phyloP scores from a whole-genome alignment of 805 yeast species.

The Myxozyma sirexii region DNA sequence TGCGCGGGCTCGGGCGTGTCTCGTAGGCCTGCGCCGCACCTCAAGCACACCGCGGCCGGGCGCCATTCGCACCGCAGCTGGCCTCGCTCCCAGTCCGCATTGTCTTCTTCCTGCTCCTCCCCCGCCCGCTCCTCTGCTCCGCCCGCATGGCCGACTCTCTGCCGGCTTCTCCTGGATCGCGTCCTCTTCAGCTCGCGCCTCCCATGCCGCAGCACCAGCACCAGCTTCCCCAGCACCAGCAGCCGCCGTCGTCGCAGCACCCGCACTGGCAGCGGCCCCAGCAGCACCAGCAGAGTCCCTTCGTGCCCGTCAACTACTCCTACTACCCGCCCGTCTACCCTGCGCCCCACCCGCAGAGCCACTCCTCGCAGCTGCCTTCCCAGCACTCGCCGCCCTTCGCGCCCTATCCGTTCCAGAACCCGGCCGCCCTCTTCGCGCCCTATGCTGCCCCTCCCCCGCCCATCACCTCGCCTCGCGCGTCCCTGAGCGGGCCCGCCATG shows the following conservation, averaged over 20 bases:
- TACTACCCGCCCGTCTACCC: conserved; percentile 1
- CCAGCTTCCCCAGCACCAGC: conserved; percentile 4
- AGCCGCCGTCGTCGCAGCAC: background rate
- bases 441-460: conserved; percentile 3
- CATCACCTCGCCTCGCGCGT: conserved; percentile 2
- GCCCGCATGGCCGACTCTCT: background rate
- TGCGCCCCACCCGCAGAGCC: background rate
- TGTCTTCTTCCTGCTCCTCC: background rate
- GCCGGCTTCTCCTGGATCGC: background rate
- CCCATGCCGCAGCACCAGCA: conserved; percentile 7
- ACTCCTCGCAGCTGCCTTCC: background rate
- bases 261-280: background rate
- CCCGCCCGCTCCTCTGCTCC: background rate
- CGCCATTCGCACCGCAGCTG: too few species aligned
- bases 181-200: conserved; percentile 2
- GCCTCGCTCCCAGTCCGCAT: background rate
- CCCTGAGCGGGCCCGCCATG: conserved; percentile 2
- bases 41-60: too few species aligned
- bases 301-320: background rate
- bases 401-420: background rate
- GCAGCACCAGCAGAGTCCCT: conserved; percentile 5
- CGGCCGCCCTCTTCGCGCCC: background rate
- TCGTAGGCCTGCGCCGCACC: background rate
- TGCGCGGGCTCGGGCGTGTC: too few species aligned
- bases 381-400: background rate